Evolutionary conservation across 306 rosid species (phyloP), one percentile per base, ranked within the genome.

Genomic region (Amphicarpaea edgeworthii): DNA sequence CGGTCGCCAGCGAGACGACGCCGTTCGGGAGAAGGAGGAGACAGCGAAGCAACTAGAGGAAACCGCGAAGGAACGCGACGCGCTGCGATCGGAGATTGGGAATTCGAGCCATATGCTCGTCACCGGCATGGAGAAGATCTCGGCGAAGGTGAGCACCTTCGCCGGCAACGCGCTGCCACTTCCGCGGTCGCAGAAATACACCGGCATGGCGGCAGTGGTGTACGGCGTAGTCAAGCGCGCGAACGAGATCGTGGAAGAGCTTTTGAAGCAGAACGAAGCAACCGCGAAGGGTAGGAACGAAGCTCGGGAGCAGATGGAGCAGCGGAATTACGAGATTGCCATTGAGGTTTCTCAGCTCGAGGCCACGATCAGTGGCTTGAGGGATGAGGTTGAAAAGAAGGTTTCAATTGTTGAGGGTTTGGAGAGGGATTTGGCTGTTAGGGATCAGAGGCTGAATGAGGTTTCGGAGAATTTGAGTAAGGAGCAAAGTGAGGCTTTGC

Each of bases 311-410:
- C 97, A 95, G 75, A 88, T 95, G 87, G 97, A 95, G 78, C 92
- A 87, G 79, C 89, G 99, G 84, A 92, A 87, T 74, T 95, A 95
- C 30, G 97, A 95, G 87, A 92, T 95, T 79, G 99, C 99, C 55
- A 95, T 95, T 70, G 97, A 92, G 81, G 90, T 95, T 76, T 95
- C 99, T 54, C 97, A 92, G 87, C 93, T 95, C 12, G 99, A 95
- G 83, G 96, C 99, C 21, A 84, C 90, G 0, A 92, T 92, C 12
- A 77, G 93, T 61, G 92, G 84, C 19, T 85, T 92, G 86, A 90
- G 96, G 74, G 97, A 92, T n/a, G 96, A 95, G 86, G 92, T 92
- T 46, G 83, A 68, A 0, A 86, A 83, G 84, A 89, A 85, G 77
- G 68, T 74, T 28, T 77, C 85, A 8, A 6, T 47, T 6, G 69